phyloP scores from a whole-genome alignment of 2,329 filamentous ascomycete genomes.

The Sclerotinia borealis region DNA sequence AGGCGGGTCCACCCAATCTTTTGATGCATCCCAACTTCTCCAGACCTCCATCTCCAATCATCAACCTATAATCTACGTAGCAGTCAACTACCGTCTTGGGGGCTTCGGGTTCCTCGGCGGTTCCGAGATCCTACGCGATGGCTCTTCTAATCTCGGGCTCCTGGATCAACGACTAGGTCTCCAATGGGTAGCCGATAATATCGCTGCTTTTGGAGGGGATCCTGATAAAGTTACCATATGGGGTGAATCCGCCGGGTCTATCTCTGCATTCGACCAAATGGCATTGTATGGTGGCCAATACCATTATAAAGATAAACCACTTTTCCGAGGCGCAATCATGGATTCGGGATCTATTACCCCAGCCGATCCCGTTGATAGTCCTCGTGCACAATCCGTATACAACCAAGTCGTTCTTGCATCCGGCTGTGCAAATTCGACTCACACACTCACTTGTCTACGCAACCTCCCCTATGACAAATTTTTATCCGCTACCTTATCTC shows the following conservation, averaged over 20 bases:
- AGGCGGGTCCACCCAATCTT: slow-evolving; percentile 44
- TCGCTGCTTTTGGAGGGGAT: slow-evolving; percentile 57
- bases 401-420: slow-evolving; percentile 52
- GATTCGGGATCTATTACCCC: slow-evolving; percentile 60
- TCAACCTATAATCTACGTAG: slow-evolving; percentile 49
- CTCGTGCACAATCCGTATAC: slow-evolving; percentile 60
- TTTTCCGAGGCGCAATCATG: slow-evolving; percentile 76
- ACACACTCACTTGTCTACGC: slow-evolving; percentile 62
- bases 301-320: slow-evolving; percentile 64
- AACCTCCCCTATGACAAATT: slow-evolving; percentile 51
- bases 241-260: slow-evolving; percentile 53
- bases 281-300: slow-evolving; percentile 64
- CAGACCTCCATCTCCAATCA: slow-evolving; percentile 57
- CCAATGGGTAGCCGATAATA: slow-evolving; percentile 66
- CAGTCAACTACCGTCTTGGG: slow-evolving; percentile 58
- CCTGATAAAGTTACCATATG: slow-evolving; percentile 45
- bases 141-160: slow-evolving; percentile 56
- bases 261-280: slow-evolving; percentile 73
- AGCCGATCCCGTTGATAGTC: slow-evolving; percentile 54
- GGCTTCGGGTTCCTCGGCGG: slow-evolving; percentile 64
- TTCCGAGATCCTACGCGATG: slow-evolving; percentile 44
- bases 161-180: slow-evolving; percentile 54
- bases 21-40: slow-evolving; percentile 45
- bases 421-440: slow-evolving; percentile 51
- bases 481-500: slow-evolving; percentile 60